phyloP scores from a whole-genome alignment of 2,329 filamentous ascomycete species.

The Drechslera avenae region DNA sequence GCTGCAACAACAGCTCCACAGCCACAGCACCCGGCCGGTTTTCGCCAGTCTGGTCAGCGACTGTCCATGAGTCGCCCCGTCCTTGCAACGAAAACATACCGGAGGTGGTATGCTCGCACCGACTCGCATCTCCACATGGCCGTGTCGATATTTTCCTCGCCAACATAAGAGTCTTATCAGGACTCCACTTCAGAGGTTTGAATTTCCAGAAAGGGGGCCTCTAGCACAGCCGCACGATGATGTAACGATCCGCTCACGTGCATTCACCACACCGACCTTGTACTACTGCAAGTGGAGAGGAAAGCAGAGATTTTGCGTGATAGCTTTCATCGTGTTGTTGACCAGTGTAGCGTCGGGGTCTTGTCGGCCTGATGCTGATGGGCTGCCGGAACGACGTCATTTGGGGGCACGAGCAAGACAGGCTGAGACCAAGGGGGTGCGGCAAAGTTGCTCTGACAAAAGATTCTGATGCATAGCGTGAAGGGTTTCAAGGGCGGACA shows the following conservation, averaged over 20 bases:
- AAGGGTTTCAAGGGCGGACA: not conserved
- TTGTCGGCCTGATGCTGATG: not conserved
- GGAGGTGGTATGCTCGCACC: not conserved
- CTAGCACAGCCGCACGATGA: conserved; percentile 11
- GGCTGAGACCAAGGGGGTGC: not conserved
- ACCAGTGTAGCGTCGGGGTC: conserved; percentile 1
- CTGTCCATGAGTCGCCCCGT: conserved; percentile 2
- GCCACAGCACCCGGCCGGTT: conserved; percentile 17
- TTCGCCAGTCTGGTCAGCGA: conserved; percentile 8
- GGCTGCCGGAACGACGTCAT: conserved; percentile 6
- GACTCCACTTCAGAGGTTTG: not conserved
- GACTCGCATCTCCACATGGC: not conserved
- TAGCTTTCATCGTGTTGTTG: not conserved
- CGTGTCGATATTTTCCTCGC: conserved; percentile 6
- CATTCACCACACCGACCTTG: not conserved
- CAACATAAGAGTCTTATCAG: not conserved
- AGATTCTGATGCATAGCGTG: not conserved
- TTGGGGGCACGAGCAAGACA: not conserved
- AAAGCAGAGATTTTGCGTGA: conserved; percentile 8
- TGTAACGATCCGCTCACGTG: conserved; percentile 9
- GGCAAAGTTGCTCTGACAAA: conserved; percentile 10
- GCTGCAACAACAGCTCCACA: conserved; percentile 15
- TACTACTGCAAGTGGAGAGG: conserved; percentile 3
- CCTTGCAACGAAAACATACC: conserved; percentile 7
- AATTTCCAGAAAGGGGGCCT: conserved; percentile 1